Base-by-base conservation (phyloP, 345 rosid genomes). In the Salix dunnii region DNA sequence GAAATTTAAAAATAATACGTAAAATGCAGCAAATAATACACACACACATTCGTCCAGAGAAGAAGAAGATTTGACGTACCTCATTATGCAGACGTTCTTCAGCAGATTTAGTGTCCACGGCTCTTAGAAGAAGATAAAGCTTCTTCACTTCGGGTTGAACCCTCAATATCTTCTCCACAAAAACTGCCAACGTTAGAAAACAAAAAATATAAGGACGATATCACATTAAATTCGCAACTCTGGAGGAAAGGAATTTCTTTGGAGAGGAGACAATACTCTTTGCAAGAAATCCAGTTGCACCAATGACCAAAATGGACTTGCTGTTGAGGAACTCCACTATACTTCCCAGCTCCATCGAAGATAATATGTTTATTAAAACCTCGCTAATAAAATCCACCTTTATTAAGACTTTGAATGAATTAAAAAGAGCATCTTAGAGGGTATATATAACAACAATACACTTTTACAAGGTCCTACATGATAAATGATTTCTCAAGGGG, bases 121-220 rank as follows among this genome's bases (percentile, higher is more conserved):
- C 89, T 76, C 89, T 73, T n/a, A 86, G 20, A 70, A 86, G 84
- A 30, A 86, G 85, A 72, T 79, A 83, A 28, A 83, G 55, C 53
- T 61, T 83, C 78, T 77, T 77, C 62, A 82, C 79, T 16, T 82
- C 55, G 10, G 85, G 85, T 64, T 85, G 87, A 20, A 74, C 77
- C 75, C 88, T 83, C 58, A 86, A 55, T 46, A 81, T 65, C 65
- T 80, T 81, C 77, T 83, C 83, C 70, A 77, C 63, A 66, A 79
- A 86, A 79, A 83, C 87, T 85, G 76, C 72, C 40, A 38, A 38
- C 30, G 31, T 30, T 14, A 14, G 23, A 23, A 21, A 9, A 38
- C 28, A 48, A 30, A 67, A 25, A 21, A 35, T 1, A 5, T 12
- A 11, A 1, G 25, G 21, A 21, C 11, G 20, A 1, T 7, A 25